These are phyloP conservation scores for Termitomyces sp. DNA, from an alignment of 768 basidiomycete species.

Conservation along the genomic window DNA sequence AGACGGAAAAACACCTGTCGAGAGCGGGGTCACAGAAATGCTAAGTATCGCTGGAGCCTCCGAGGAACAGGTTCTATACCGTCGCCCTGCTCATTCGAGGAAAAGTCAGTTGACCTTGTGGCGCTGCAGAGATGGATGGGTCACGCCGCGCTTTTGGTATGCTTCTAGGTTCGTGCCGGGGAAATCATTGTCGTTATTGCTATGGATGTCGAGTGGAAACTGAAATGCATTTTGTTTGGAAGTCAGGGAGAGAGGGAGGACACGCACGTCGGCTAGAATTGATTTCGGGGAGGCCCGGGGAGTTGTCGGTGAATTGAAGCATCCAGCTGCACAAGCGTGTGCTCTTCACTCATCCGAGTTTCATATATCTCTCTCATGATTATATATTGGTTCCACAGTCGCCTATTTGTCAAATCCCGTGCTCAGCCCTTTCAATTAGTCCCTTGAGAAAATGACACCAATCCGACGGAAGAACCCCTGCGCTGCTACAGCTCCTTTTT, in stretches of 20 bases:
- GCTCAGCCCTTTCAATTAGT: too few relatives aligned
- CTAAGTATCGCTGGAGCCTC: constrained; percentile 48
- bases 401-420: too few relatives aligned
- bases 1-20: constrained; percentile 48
- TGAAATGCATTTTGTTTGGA: background rate
- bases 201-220: constrained; percentile 38
- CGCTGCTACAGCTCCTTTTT: too few relatives aligned
- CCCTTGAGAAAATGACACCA: too few relatives aligned
- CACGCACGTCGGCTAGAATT: constrained; percentile 65
- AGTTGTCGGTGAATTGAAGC: too few relatives aligned
- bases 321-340: too few relatives aligned
- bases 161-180: constrained; percentile 57
- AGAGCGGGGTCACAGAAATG: constrained; percentile 71
- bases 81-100: constrained; percentile 57
- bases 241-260: background rate
- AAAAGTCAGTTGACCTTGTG: constrained; percentile 55
- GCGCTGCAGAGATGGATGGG: constrained; percentile 59
- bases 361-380: too few relatives aligned
- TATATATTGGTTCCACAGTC: too few relatives aligned
- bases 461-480: too few relatives aligned
- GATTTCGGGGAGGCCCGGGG: constrained; percentile 58
- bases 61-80: constrained; percentile 73
- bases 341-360: too few relatives aligned
- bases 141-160: constrained; percentile 63
- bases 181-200: constrained; percentile 48